These are phyloP conservation scores for Dactylellina drechsleri DNA, from an alignment of 2,329 filamentous ascomycete genomes.

Conservation along the genomic window DNA sequence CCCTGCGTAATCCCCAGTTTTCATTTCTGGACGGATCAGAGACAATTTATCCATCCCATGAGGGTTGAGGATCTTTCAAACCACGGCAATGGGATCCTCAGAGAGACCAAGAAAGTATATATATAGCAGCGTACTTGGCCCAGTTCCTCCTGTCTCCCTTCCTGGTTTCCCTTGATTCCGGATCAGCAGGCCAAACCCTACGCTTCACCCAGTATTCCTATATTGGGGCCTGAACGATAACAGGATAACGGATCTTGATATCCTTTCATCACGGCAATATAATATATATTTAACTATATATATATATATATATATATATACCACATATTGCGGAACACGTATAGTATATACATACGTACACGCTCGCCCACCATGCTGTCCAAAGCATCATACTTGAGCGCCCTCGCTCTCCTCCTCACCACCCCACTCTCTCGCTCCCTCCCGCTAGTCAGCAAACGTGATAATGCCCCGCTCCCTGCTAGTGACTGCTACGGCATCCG, in stretches of 20 bases:
- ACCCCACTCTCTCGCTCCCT: slow-evolving; percentile 29
- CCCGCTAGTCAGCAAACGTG: background rate
- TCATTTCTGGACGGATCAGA: slow-evolving; percentile 37
- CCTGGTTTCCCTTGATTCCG: slow-evolving; percentile 32
- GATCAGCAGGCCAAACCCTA: slow-evolving; percentile 34
- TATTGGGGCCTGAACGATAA: slow-evolving; percentile 36
- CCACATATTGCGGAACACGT: background rate
- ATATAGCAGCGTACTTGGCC: slow-evolving; percentile 44
- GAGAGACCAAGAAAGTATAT: slow-evolving; percentile 28
- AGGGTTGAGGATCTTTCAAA: slow-evolving; percentile 26
- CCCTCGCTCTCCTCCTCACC: slow-evolving; percentile 36
- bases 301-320: background rate
- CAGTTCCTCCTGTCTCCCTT: slow-evolving; percentile 2
- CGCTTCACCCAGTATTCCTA: slow-evolving; percentile 3
- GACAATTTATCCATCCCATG: slow-evolving; percentile 49
- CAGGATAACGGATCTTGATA: slow-evolving; percentile 24
- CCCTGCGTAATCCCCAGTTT: slow-evolving; percentile 20
- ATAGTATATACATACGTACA: background rate
- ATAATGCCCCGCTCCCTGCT: slow-evolving; percentile 12
- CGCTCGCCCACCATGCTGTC: slow-evolving; percentile 33
- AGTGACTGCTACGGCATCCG: slow-evolving; percentile 30
- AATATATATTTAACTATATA: background rate
- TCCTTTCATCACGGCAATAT: slow-evolving; percentile 7
- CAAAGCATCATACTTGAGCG: slow-evolving; percentile 32
- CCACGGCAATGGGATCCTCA: slow-evolving; percentile 22